A percentile compares a stretch with the other conserved stretches of the same genome.
Conservation (phyloP, 805 yeast species). For the Nakazawaea wyomingensis region DNA sequence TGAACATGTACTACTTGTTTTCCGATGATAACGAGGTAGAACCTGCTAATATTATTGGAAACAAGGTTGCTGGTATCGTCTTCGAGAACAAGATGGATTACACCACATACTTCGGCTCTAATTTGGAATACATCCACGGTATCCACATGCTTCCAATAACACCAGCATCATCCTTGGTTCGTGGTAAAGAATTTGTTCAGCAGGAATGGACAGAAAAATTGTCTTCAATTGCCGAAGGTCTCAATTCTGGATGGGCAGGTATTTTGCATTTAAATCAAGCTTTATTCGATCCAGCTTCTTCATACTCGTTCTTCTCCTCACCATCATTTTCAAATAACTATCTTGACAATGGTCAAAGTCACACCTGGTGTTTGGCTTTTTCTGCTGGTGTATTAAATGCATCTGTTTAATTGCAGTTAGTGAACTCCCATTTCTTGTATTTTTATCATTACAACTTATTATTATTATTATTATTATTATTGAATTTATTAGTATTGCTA, state of each 20-base stretch:
- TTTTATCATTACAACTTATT: not conserved
- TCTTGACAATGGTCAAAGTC: slow-evolving; percentile 81
- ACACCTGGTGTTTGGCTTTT: slow-evolving; percentile 81
- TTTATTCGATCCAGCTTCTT: slow-evolving; percentile 56
- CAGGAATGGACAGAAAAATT: slow-evolving; percentile 62
- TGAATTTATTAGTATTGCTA: not conserved
- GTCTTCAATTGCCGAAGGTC: slow-evolving; percentile 35
- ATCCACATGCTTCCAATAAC: slow-evolving; percentile 76
- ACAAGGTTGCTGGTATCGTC: slow-evolving; percentile 68
- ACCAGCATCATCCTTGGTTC: slow-evolving; percentile 56
- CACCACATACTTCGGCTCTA: slow-evolving; percentile 70
- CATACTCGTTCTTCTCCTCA: slow-evolving; percentile 59
- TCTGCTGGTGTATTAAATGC: slow-evolving; percentile 48
- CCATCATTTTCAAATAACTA: slow-evolving; percentile 45
- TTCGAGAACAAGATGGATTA: slow-evolving; percentile 72
- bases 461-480: not conserved
- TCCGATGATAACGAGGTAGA: slow-evolving; percentile 47
- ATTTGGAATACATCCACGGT: slow-evolving; percentile 72
- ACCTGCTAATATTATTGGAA: slow-evolving; percentile 50
- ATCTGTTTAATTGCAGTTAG: too few species aligned
- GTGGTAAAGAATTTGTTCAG: slow-evolving; percentile 47
- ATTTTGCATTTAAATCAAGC: slow-evolving; percentile 71
- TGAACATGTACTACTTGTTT: slow-evolving; percentile 53
- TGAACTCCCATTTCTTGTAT: not conserved
- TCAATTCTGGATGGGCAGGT: slow-evolving; percentile 70